These are phyloP conservation scores for Heliosperma pusillum DNA, from an alignment of 148 eudicot species.

Conservation along the genomic window DNA sequence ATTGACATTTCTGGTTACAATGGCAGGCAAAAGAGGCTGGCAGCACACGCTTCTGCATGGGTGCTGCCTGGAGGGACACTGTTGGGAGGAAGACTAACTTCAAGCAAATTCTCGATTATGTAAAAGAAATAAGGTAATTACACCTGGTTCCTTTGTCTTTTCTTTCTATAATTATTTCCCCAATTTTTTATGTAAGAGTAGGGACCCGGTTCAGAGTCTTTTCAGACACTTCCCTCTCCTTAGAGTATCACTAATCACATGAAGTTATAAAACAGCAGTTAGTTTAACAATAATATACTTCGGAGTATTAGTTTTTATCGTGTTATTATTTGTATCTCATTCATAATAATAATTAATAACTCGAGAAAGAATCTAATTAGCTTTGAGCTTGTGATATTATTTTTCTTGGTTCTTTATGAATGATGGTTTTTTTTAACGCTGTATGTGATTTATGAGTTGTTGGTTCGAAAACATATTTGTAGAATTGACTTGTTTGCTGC, in stretches of 20 bases:
- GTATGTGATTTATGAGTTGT: not conserved
- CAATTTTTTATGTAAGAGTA: not conserved
- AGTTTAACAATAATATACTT: not conserved
- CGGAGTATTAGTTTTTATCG: not conserved
- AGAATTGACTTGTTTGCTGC: not conserved
- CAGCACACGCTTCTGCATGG: slow-evolving; percentile 98
- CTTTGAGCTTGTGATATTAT: not conserved
- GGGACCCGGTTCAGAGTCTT: not conserved
- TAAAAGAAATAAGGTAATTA: slow-evolving; percentile 89
- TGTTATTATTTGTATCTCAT: too few species aligned
- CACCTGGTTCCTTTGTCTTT: not conserved
- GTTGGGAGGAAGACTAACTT: slow-evolving; percentile 95
- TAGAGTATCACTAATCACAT: not conserved
- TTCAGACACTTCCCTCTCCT: not conserved
- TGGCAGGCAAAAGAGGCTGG: slow-evolving; percentile 98
- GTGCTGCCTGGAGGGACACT: slow-evolving; percentile 99
- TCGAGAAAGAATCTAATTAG: too few species aligned
- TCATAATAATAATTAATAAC: too few species aligned
- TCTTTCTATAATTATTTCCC: not conserved
- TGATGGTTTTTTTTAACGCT: too few species aligned
- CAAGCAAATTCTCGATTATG: slow-evolving; percentile 92
- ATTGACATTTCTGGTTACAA: slow-evolving; percentile 4
- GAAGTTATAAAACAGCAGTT: not conserved
- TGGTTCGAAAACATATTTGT: not conserved
- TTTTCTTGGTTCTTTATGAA: not conserved